phyloP scores from a whole-genome alignment of 2,329 filamentous ascomycete species.

The Fusarium papillatum region DNA sequence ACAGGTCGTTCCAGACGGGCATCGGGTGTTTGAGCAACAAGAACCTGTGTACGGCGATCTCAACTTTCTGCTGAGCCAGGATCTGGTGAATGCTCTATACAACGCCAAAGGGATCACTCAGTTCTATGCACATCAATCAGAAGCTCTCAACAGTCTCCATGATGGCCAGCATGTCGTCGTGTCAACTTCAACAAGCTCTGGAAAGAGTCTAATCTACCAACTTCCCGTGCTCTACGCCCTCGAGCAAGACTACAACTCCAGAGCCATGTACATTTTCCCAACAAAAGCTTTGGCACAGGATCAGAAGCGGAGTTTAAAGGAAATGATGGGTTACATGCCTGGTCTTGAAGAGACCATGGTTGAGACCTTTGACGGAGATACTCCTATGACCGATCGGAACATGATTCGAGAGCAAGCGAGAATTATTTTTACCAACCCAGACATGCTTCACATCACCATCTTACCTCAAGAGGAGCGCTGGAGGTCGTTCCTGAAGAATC shows the following conservation, averaged over 20 bases:
- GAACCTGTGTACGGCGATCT: conserved; percentile 86
- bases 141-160: conserved; percentile 91
- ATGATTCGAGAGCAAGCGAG: conserved; percentile 88
- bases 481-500: conserved; percentile 88
- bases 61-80: conserved; percentile 88
- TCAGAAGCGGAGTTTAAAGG: conserved; percentile 88
- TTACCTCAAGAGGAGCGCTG: conserved; percentile 92
- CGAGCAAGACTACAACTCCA: conserved; percentile 80
- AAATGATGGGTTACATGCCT: conserved; percentile 85
- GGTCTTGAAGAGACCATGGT: conserved; percentile 82
- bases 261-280: conserved; percentile 98
- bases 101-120: conserved; percentile 89
- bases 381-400: conserved; percentile 83
- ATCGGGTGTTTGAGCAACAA: conserved; percentile 91
- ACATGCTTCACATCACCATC: conserved; percentile 97
- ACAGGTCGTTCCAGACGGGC: conserved; percentile 94
- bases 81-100: conserved; percentile 95
- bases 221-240: conserved; percentile 90
- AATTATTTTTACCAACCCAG: conserved; percentile 97
- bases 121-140: conserved; percentile 92
- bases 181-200: conserved; percentile 94
- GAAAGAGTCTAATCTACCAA: conserved; percentile 98
- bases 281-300: conserved; percentile 98
- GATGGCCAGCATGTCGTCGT: conserved; percentile 91
- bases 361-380: conserved; percentile 97